Percentiles rank a stretch among this genome's conserved stretches.
These are phyloP conservation scores for Nectriaceae sp. DNA, from an alignment of 2,329 filamentous ascomycete species.

Conservation along the genomic window DNA sequence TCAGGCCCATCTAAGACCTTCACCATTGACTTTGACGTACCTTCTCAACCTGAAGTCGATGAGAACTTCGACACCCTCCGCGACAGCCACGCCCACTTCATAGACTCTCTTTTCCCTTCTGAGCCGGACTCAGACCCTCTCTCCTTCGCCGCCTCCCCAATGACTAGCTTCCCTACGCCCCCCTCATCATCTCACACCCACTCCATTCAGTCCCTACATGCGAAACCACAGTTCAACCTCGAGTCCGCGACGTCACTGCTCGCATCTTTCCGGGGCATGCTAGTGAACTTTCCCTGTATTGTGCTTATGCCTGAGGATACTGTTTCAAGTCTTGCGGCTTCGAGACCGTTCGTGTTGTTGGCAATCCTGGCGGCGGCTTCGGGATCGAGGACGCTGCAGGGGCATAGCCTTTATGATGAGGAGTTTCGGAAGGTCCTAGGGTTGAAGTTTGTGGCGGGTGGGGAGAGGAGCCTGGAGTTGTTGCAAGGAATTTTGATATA, in stretches of 20 bases:
- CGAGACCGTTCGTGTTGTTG: constrained; percentile 55
- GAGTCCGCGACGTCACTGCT: constrained; percentile 52
- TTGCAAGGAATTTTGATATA: constrained; percentile 60
- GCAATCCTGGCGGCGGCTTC: constrained; percentile 55
- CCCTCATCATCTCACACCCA: constrained; percentile 31
- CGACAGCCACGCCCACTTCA: constrained; percentile 42
- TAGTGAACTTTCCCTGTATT: constrained; percentile 47
- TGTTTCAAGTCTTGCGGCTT: constrained; percentile 45
- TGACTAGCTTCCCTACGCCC: constrained; percentile 28
- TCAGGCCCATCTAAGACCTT: constrained; percentile 51
- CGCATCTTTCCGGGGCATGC: constrained; percentile 44
- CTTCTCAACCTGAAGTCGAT: constrained; percentile 38
- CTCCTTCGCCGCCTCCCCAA: constrained; percentile 19
- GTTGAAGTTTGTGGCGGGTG: constrained; percentile 56
- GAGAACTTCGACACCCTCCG: constrained; percentile 46
- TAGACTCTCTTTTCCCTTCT: constrained; percentile 42
- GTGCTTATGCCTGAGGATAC: constrained; percentile 41
- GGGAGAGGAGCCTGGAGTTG: constrained; percentile 58
- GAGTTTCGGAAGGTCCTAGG: constrained; percentile 60
- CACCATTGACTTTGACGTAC: constrained; percentile 54
- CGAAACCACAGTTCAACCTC: constrained; percentile 57
- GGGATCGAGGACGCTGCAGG: constrained; percentile 48
- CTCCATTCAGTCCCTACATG: constrained; percentile 41
- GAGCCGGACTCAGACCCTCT: constrained; percentile 24
- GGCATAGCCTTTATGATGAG: constrained; percentile 56